phyloP scores from a whole-genome alignment of 2,329 filamentous ascomycete genomes.

The Colletotrichum musae region DNA sequence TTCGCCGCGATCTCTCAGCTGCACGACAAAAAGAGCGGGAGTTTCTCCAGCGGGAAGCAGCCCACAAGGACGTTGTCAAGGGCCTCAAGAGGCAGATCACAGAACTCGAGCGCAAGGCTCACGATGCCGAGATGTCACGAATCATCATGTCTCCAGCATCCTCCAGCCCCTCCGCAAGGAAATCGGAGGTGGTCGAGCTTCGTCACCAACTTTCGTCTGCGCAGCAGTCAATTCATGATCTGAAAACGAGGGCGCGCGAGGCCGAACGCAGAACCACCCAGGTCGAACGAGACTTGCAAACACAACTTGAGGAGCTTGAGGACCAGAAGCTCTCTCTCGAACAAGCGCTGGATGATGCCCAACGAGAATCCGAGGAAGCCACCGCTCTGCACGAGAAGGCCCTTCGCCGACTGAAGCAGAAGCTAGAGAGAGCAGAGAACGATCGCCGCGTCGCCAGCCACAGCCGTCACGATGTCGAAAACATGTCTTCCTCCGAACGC shows the following conservation, averaged over 20 bases:
- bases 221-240: slow-evolving; percentile 71
- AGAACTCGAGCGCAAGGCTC: slow-evolving; percentile 77
- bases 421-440: slow-evolving; percentile 66
- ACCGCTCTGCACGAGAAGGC: slow-evolving; percentile 59
- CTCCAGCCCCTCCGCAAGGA: slow-evolving; percentile 66
- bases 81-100: slow-evolving; percentile 75
- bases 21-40: slow-evolving; percentile 77
- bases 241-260: slow-evolving; percentile 65
- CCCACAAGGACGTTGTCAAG: slow-evolving; percentile 74
- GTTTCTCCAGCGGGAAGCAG: slow-evolving; percentile 74
- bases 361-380: slow-evolving; percentile 65
- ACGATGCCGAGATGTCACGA: slow-evolving; percentile 72
- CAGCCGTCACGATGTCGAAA: slow-evolving; percentile 46
- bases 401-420: slow-evolving; percentile 61
- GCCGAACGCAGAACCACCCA: slow-evolving; percentile 62
- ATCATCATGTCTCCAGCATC: slow-evolving; percentile 61
- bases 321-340: slow-evolving; percentile 72
- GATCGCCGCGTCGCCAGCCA: slow-evolving; percentile 55
- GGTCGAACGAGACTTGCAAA: slow-evolving; percentile 63
- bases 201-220: slow-evolving; percentile 73
- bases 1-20: slow-evolving; percentile 74
- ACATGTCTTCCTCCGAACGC: slow-evolving; percentile 54
- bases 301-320: slow-evolving; percentile 69
- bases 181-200: slow-evolving; percentile 71
- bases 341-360: slow-evolving; percentile 70